phyloP scores from a whole-genome alignment of 768 basidiomycete genomes.

The Mycena filopes region DNA sequence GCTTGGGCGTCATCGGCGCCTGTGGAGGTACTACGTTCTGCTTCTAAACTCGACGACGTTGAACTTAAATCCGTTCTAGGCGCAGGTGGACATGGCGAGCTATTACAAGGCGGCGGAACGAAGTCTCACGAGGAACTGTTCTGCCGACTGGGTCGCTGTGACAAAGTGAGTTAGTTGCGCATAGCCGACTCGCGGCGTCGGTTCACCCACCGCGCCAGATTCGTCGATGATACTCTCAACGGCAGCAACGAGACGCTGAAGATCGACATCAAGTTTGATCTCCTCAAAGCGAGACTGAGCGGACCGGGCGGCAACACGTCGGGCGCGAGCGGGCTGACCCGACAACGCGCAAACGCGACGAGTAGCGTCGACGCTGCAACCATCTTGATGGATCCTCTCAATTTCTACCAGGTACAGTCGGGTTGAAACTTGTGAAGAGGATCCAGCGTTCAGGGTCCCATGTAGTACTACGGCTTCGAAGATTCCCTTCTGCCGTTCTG shows the following conservation, averaged over 20 bases:
- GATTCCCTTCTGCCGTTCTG: constrained; percentile 59
- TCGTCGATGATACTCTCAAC: constrained; percentile 50
- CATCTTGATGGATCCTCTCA: constrained; percentile 60
- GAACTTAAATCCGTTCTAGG: constrained; percentile 36
- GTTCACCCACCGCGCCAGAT: constrained; percentile 28
- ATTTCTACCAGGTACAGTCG: constrained; percentile 63
- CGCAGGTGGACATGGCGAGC: constrained; percentile 60
- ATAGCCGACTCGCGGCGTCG: neutral
- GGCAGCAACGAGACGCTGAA: constrained; percentile 45
- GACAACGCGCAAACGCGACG: constrained; percentile 44
- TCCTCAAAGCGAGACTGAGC: constrained; percentile 54
- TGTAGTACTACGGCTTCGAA: constrained; percentile 59
- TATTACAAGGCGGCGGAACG: constrained; percentile 63
- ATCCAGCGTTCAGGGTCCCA: too few relatives aligned
- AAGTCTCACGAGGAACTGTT: constrained; percentile 60
- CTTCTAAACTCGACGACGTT: neutral
- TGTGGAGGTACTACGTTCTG: constrained; percentile 39
- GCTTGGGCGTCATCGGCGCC: constrained; percentile 62
- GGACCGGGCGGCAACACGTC: constrained; percentile 55
- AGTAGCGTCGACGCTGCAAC: constrained; percentile 52
- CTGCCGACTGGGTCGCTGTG: constrained; percentile 62
- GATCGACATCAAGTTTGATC: constrained; percentile 52
- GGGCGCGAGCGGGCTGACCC: constrained; percentile 47
- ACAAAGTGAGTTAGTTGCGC: constrained; percentile 41
- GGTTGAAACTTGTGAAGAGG: too few relatives aligned